Base-by-base conservation (phyloP, 345 rosid species). In the Geranium brycei region DNA sequence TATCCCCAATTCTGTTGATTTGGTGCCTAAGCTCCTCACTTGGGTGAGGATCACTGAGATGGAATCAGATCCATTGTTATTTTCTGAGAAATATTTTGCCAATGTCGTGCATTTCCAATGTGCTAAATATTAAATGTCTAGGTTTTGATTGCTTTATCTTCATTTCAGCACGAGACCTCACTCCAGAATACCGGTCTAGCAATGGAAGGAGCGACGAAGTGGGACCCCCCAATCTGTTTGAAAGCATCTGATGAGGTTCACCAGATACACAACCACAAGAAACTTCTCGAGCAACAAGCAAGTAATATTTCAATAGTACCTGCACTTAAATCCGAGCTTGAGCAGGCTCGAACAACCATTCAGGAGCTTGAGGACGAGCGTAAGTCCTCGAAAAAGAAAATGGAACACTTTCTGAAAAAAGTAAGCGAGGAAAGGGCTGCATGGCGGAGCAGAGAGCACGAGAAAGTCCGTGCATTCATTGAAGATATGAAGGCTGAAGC, bases 361-460 rank as follows among this genome's bases (percentile, higher is more conserved):
- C 76, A 81, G 31, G 85, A 85, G 72, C 87, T 84, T 60, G 95
- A 90, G 78, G 69, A 71, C 51, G 91, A 85, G 75, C 88, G 87
- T n/a, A 74, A 78, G 18, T 81, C 87, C 59, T 86, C 86, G 32
- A 87, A 78, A 76, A 84, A 82, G 90, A 90, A 90, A 80, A 76
- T 90, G 70, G 92, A 85, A 75, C 92, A 85, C 68, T 85, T 90
- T 77, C 70, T 90, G 70, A 84, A 78, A 75, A 90, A 90, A 82
- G 86, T 85, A 51, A 85, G 88, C 4, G 92, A 87, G 80, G 95
- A 90, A 77, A 83, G 84, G 75, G 86, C 85, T 4, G 69, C 81
- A 63, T 90, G 95, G 97, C 80, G 90, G 69, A 80, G 86, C 70
- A 81, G 83, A 75, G 95, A 90, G 80, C 95, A 85, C 65, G 95